Conservation (phyloP, 2,329 filamentous ascomycete species). For the Epichloe glyceriae region DNA sequence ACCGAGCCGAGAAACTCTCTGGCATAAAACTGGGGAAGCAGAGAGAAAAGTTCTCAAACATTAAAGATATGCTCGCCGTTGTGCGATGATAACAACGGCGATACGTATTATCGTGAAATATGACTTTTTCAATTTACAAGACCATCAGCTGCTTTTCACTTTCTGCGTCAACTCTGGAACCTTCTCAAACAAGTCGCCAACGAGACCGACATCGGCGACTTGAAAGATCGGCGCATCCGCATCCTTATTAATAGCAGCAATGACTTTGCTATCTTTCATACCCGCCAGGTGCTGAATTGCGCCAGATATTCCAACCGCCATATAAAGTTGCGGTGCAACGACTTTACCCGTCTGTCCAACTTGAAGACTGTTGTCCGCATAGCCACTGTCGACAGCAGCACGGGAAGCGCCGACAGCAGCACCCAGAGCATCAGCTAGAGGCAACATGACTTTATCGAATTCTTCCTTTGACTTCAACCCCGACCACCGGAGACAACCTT, state of each 20-base stretch:
- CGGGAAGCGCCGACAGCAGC: slow-evolving; percentile 93
- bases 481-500: slow-evolving; percentile 88
- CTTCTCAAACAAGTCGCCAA: slow-evolving; percentile 90
- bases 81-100: slow-evolving; percentile 21
- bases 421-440: slow-evolving; percentile 80
- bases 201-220: slow-evolving; percentile 87
- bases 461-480: slow-evolving; percentile 96
- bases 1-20: slow-evolving; percentile 57
- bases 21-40: slow-evolving; percentile 60
- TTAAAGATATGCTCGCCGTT: slow-evolving; percentile 43
- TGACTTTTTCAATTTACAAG: slow-evolving; percentile 2
- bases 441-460: slow-evolving; percentile 84
- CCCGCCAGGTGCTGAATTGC: slow-evolving; percentile 96
- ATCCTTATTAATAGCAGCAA: slow-evolving; percentile 98
- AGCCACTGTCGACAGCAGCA: slow-evolving; percentile 91
- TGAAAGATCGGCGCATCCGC: slow-evolving; percentile 96
- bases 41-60: slow-evolving; percentile 55
- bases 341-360: slow-evolving; percentile 99
- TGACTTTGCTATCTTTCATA: slow-evolving; percentile 99
- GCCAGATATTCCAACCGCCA: slow-evolving; percentile 90
- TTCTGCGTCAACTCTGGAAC: slow-evolving; percentile 95
- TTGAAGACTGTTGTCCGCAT: slow-evolving; percentile 95
- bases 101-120: not conserved
- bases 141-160: slow-evolving; percentile 46
- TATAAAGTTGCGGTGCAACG: slow-evolving; percentile 87